Conservation (phyloP, 2,329 filamentous ascomycete genomes). For the Aaosphaeria pasadenensis region DNA sequence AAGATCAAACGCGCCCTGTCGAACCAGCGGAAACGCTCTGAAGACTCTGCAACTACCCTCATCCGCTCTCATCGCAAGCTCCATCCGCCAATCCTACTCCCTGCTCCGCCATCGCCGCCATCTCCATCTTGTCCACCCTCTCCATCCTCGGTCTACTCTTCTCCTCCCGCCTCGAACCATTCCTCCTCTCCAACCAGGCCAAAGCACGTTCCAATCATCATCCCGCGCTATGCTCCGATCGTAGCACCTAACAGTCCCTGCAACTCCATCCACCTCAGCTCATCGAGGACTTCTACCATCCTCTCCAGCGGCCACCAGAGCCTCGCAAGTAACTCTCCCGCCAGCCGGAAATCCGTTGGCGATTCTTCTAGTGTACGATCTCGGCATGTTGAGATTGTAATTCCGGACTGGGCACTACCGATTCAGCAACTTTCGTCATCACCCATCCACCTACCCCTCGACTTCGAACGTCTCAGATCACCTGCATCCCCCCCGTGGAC, state of each 20-base stretch:
- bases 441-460: constrained; percentile 25
- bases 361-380: constrained; percentile 31
- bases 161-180: constrained; percentile 15
- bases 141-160: constrained; percentile 16
- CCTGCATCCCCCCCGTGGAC: constrained; percentile 16
- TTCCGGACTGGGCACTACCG: constrained; percentile 45
- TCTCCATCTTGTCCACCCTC: constrained; percentile 17
- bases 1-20: constrained; percentile 27
- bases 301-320: constrained; percentile 27
- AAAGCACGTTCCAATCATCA: constrained; percentile 46
- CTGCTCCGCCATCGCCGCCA: constrained; percentile 7
- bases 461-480: constrained; percentile 13
- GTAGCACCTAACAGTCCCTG: constrained; percentile 36
- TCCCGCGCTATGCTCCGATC: constrained; percentile 40
- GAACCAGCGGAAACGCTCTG: constrained; percentile 21
- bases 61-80: constrained; percentile 18
- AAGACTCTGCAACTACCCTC: constrained; percentile 28
- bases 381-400: constrained; percentile 51
- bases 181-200: constrained; percentile 25
- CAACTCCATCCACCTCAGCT: constrained; percentile 31
- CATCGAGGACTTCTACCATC: constrained; percentile 29
- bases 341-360: constrained; percentile 25
- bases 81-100: constrained; percentile 13
- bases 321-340: constrained; percentile 23
- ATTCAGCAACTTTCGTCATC: constrained; percentile 36